Evolutionary conservation across 352 stramenopile species (phyloP).

Genomic region (Phytophthora parvispora): DNA sequence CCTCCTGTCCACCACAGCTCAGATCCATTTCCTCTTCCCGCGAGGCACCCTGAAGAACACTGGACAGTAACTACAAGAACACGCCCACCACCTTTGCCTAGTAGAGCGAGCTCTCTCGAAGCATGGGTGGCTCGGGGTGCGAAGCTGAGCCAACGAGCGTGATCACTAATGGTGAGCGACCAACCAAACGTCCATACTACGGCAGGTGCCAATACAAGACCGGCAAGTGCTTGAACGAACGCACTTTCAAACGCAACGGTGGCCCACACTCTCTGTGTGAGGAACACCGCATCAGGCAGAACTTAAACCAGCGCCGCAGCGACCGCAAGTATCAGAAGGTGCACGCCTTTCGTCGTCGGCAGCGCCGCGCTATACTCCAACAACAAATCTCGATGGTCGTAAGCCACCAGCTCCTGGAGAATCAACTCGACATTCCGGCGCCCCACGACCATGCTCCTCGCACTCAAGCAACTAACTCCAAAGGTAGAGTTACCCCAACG

Average conservation of each 20-base stretch:
- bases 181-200: constrained; percentile 51
- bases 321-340: constrained; percentile 90
- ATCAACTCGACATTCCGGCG: no score
- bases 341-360: constrained; percentile 39
- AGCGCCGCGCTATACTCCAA: background rate
- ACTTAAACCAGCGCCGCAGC: constrained; percentile 85
- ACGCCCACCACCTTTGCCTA: background rate
- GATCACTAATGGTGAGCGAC: constrained; percentile 11
- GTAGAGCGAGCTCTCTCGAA: constrained; percentile 6
- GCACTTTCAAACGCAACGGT: constrained; percentile 87
- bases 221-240: constrained; percentile 91
- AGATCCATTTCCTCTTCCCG: constrained; percentile 26
- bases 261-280: constrained; percentile 86
- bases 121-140: constrained; percentile 19
- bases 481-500: no score
- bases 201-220: constrained; percentile 92
- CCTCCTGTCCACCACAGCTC: constrained; percentile 12
- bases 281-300: constrained; percentile 88
- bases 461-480: no score
- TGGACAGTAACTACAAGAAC: constrained; percentile 28
- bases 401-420: no score
- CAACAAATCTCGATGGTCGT: constrained; percentile 1
- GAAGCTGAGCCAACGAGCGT: constrained; percentile 7
- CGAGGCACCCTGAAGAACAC: constrained; percentile 45
- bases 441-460: no score